These are phyloP conservation scores for Lithocarpus polystachyus DNA, from an alignment of 306 rosid species.

Conservation along the genomic window DNA sequence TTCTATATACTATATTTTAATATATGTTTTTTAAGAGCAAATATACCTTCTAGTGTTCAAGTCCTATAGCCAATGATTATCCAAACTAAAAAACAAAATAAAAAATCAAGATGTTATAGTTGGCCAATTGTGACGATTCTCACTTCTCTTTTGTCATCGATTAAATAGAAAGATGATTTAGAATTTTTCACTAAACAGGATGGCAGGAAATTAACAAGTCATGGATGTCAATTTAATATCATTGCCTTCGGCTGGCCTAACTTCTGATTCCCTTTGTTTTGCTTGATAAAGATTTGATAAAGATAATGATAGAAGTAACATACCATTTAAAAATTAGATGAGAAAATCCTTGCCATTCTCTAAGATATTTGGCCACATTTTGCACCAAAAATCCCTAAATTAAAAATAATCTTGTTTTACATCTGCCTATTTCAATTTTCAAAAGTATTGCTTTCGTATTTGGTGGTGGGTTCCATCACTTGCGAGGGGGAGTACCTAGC, in stretches of 20 bases:
- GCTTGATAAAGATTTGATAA: neutral
- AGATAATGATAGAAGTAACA: neutral
- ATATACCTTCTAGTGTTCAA: too few species aligned
- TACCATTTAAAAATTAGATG: neutral
- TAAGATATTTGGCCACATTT: neutral
- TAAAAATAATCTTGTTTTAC: neutral
- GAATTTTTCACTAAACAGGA: neutral
- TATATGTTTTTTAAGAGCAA: too few species aligned
- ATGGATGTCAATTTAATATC: neutral
- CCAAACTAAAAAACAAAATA: too few species aligned
- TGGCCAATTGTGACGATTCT: neutral
- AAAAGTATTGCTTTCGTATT: too few species aligned
- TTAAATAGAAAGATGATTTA: neutral
- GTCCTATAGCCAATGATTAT: too few species aligned
- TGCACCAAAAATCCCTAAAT: neutral
- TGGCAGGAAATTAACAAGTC: neutral
- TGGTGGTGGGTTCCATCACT: too few species aligned
- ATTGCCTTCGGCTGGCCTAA: neutral
- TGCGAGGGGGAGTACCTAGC: too few species aligned
- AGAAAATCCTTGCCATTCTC: neutral
- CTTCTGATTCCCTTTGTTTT: neutral
- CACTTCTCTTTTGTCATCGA: neutral
- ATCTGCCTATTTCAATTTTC: too few species aligned
- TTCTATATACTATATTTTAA: too few species aligned
- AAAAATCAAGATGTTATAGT: too few species aligned